phyloP scores from a whole-genome alignment of 2,329 filamentous ascomycete species.

The Colletotrichum agaves region DNA sequence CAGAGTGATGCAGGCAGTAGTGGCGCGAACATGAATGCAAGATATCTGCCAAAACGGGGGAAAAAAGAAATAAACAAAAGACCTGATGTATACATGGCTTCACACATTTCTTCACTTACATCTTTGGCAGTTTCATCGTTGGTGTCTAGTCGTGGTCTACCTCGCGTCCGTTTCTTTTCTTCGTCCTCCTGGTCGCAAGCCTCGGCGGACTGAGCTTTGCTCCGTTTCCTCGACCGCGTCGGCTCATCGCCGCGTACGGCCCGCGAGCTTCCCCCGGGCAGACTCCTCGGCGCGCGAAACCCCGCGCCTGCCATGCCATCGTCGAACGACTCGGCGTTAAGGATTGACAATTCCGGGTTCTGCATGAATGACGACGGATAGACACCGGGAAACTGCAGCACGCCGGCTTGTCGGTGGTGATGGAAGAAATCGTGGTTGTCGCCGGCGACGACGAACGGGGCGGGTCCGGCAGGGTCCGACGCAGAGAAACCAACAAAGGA shows the following conservation, averaged over 20 bases:
- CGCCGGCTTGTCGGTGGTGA: constrained; percentile 6
- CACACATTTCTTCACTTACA: constrained; percentile 66
- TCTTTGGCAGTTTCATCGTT: constrained; percentile 82
- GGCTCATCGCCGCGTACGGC: constrained; percentile 20
- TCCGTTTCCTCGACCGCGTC: constrained; percentile 45
- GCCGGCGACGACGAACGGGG: constrained; percentile 7
- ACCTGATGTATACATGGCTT: too few relatives aligned
- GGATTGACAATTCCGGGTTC: constrained; percentile 52
- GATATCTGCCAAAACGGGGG: neutral
- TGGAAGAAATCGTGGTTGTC: constrained; percentile 4
- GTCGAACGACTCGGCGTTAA: constrained; percentile 59
- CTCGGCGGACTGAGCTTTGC: constrained; percentile 41
- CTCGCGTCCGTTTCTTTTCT: constrained; percentile 71
- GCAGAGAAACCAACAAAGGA: constrained; percentile 9
- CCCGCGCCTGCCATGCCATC: constrained; percentile 44
- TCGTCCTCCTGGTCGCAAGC: constrained; percentile 53
- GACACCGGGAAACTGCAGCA: constrained; percentile 23
- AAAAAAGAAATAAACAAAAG: too few relatives aligned
- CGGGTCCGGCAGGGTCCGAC: constrained; percentile 8
- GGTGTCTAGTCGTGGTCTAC: constrained; percentile 79
- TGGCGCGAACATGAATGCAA: neutral
- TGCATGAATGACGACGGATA: constrained; percentile 41
- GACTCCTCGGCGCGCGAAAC: constrained; percentile 37
- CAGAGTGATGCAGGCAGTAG: constrained; percentile 24
- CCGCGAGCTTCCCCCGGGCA: constrained; percentile 35